Conservation (phyloP, 768 basidiomycete genomes). For the Hemileccinum rubropunctum region DNA sequence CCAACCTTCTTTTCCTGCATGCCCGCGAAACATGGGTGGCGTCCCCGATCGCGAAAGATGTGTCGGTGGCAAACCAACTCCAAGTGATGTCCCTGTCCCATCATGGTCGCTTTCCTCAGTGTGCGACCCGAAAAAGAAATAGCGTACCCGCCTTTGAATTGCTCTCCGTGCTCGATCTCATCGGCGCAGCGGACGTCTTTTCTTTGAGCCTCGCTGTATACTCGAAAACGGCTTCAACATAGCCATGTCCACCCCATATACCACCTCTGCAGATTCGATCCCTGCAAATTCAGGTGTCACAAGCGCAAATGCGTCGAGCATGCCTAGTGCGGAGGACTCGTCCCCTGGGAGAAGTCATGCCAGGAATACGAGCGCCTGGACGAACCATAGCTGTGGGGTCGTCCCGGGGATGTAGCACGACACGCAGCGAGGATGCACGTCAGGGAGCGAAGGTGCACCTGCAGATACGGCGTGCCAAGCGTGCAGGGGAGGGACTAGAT, state of each 20-base stretch:
- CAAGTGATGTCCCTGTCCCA: background rate
- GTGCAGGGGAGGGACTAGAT: slow-evolving; percentile 43
- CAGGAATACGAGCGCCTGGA: slow-evolving; percentile 60
- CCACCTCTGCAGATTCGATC: slow-evolving; percentile 20
- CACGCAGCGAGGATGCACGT: slow-evolving; percentile 54
- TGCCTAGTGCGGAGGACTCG: slow-evolving; percentile 52
- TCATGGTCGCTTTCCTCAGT: background rate
- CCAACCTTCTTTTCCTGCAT: slow-evolving; percentile 55
- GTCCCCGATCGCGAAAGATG: slow-evolving; percentile 80
- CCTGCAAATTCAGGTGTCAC: slow-evolving; percentile 20
- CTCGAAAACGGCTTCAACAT: slow-evolving; percentile 52
- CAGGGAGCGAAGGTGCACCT: slow-evolving; percentile 42
- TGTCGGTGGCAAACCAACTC: slow-evolving; percentile 53
- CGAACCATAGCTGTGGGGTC: slow-evolving; percentile 61
- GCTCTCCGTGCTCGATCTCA: slow-evolving; percentile 48
- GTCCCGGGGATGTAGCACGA: slow-evolving; percentile 55
- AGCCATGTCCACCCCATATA: slow-evolving; percentile 2
- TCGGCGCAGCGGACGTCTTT: slow-evolving; percentile 48
- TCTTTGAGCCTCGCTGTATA: slow-evolving; percentile 42
- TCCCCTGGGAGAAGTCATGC: slow-evolving; percentile 66
- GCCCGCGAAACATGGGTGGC: slow-evolving; percentile 61
- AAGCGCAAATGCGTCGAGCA: slow-evolving; percentile 30
- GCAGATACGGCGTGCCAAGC: slow-evolving; percentile 4
- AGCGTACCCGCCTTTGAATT: slow-evolving; percentile 59
- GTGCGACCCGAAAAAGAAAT: slow-evolving; percentile 27